Evolutionary conservation across 805 yeast species (phyloP), one percentile per base, ranked within the genome.

Genomic region (Dipodascus geniculatus): DNA sequence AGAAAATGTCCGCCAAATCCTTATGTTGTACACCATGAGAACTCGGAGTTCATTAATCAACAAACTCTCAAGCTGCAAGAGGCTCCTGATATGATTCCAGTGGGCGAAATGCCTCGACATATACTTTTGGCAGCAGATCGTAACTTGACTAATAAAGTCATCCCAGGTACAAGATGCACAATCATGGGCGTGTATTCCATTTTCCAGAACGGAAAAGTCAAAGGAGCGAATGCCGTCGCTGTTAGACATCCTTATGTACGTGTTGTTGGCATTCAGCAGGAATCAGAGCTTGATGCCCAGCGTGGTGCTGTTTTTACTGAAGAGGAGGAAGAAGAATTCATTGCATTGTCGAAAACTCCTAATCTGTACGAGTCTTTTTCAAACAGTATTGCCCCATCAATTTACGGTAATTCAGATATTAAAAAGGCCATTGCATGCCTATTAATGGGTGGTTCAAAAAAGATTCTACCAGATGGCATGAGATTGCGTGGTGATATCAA

Each of bases 31-130:
- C 89, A 87, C 28, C 99, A 93, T 69, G 98, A 93, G 66, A 86
- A 87, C 64, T 88, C 96, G 1, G 74, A 79, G n/a, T 93, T 90
- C 68, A 83, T 93, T 53, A 98, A 93, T 70, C 98, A 95, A 67
- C 99, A 93, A 70, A 82, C 85, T 28, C 76, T 93, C 63, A 93
- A 93, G 68, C 75, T 93, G 54, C 99, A 93, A 68, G 99, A 93
- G 67, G 77, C 93, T n/a, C 97, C 98, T 11, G 99, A 93, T 67
- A 87, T 87, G 83, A 97, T 93, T 1, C 99, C 99, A 1, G 96
- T 93, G 24, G 99, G 99, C 60, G 99, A 93, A 71, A 84, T 93
- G 88, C 99, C 99, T 6, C 80, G 99, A 61, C 95, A 93, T 63
- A 83, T 93, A 44, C 65, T 87, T 55, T 74, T 93, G 58, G 85